Percentiles rank a stretch among this genome's conserved stretches.
Evolutionary conservation across 2,329 filamentous ascomycete genomes (phyloP).

Genomic region (Diplodia seriata): DNA sequence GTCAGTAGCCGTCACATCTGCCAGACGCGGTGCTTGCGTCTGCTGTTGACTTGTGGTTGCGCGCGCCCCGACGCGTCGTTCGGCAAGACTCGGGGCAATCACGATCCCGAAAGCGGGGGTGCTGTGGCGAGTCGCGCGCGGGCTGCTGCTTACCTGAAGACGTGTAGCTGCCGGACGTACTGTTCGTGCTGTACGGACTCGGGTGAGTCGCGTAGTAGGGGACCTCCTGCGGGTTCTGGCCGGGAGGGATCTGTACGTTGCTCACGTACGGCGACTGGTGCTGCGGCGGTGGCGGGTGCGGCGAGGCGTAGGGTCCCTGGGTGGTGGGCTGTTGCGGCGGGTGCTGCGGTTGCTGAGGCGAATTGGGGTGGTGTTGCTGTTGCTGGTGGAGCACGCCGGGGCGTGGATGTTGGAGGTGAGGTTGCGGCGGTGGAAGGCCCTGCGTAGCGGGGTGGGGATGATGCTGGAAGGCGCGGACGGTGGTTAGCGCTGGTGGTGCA

Average conservation of each 20-base stretch:
- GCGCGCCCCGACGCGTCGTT: conserved; percentile 21
- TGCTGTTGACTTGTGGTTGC: conserved; percentile 1
- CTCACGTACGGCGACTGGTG: conserved; percentile 70
- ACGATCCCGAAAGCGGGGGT: background rate
- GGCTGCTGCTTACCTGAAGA: conserved; percentile 62
- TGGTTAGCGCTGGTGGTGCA: conserved; percentile 33
- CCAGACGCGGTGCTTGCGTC: background rate
- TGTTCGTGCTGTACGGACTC: conserved; percentile 82
- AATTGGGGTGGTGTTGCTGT: conserved; percentile 65
- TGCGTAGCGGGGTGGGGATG: conserved; percentile 76
- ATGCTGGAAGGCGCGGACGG: conserved; percentile 62
- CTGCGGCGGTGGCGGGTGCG: conserved; percentile 62
- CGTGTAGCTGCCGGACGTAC: conserved; percentile 81
- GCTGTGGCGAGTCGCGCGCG: background rate
- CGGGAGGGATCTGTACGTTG: conserved; percentile 66
- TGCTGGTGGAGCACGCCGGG: conserved; percentile 74
- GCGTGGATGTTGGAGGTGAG: conserved; percentile 71
- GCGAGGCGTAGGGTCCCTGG: conserved; percentile 69
- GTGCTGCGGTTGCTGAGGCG: conserved; percentile 63
- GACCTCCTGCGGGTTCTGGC: conserved; percentile 70
- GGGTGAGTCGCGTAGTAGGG: conserved; percentile 73
- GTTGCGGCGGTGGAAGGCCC: conserved; percentile 69
- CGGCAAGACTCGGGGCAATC: background rate
- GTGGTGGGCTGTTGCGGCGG: conserved; percentile 63
- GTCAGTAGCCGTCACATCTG: conserved; percentile 51